Evolutionary conservation across 768 basidiomycete species (phyloP), one percentile per base, ranked within the genome.

Genomic region (Mycena polygramma): DNA sequence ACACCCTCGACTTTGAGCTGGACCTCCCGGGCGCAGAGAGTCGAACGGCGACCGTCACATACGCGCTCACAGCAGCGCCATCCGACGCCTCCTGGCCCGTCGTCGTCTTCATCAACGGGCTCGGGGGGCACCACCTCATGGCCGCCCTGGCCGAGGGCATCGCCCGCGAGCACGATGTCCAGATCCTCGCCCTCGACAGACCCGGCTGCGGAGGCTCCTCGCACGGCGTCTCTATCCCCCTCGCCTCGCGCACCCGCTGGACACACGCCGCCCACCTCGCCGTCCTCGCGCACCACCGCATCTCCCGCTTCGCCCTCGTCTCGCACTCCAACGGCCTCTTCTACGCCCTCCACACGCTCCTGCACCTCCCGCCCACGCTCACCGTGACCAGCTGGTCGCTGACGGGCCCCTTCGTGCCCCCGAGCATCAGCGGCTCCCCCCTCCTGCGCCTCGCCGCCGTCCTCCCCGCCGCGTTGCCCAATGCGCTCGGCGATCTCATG

Each of bases 291-390:
- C 59, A 62, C 55, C 20, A 26, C 14, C 45, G 10, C 39, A 66
- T 58, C 57, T 26, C 68, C 9, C 64, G 57, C 45, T 66, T 73
- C 68, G 72, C 72, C 59, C 30, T 48, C 48, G 49, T 73, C 39
- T 69, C 72, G 39, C 68, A 73, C 72, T 73, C 72, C n/a, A 73
- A 73, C 51, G 72, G 72, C 17, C 9, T 69, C 64, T 69, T 66
- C 57, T 73, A 73, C 68, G 63, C 72, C 46, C 68, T 73, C 30
- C 57, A 73, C 55, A 61, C 55, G 15, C 68, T 52, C 11, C 24
- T 52, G 24, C 55, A 39, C 36, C 55, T 39, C 37, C 36, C 36
- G 20, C 55, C 36, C 20, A 36, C 63, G 20, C 55, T 39, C 55
- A 57, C 55, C 10, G 55, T 20, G 9, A 57, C 55, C 37, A 39